Conservation (phyloP, 768 basidiomycete species). For the Podaxis sp. region DNA sequence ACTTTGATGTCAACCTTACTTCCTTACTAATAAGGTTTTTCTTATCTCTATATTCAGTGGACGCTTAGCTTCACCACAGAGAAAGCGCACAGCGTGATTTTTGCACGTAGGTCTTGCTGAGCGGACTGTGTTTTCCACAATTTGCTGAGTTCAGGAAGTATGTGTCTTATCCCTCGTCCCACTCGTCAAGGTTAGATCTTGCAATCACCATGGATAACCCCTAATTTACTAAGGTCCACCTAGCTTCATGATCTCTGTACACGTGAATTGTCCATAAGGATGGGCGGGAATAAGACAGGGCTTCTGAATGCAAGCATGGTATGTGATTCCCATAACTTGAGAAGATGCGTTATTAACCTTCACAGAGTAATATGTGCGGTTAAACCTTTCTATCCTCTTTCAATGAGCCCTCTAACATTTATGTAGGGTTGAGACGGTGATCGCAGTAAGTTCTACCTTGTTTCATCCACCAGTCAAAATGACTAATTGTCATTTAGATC, state of each 20-base stretch:
- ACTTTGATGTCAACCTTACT: neutral
- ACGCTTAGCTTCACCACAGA: conserved; percentile 47
- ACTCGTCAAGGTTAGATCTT: conserved; percentile 60
- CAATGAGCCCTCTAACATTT: neutral
- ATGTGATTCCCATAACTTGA: conserved; percentile 21
- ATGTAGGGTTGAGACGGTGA: conserved; percentile 59
- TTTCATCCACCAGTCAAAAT: neutral
- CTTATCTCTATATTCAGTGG: conserved; percentile 42
- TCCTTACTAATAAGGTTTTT: neutral
- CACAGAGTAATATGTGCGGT: conserved; percentile 67
- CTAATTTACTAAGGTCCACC: neutral
- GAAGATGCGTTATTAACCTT: conserved; percentile 8
- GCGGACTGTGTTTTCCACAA: neutral
- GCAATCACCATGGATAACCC: neutral
- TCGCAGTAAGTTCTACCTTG: conserved; percentile 54
- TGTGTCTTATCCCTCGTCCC: conserved; percentile 74
- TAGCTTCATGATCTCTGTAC: conserved; percentile 80
- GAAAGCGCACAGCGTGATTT: conserved; percentile 53
- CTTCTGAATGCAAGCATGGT: conserved; percentile 83
- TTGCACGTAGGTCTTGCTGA: conserved; percentile 49
- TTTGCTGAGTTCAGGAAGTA: conserved; percentile 35
- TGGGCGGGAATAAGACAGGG: conserved; percentile 77
- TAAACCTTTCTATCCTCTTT: neutral
- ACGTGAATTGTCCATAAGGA: conserved; percentile 67
- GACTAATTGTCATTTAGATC: conserved; percentile 42